These are phyloP conservation scores for Penicillium angulare DNA, from an alignment of 495 filamentous ascomycete genomes.

Conservation along the genomic window DNA sequence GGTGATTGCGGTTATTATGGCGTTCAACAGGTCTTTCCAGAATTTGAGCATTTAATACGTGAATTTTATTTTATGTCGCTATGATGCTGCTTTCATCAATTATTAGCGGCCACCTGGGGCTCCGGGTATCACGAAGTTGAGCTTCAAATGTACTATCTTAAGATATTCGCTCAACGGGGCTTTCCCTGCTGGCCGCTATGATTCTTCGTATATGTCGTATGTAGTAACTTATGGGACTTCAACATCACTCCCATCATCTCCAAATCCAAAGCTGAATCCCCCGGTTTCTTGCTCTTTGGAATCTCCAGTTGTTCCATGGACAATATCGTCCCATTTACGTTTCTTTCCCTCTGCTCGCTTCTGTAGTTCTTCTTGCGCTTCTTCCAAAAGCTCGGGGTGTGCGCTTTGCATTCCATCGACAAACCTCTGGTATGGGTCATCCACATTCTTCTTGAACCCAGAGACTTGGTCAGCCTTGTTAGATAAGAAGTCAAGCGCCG, in stretches of 20 bases:
- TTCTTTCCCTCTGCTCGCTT: slow-evolving; percentile 63
- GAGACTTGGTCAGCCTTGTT: slow-evolving; percentile 83
- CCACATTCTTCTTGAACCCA: slow-evolving; percentile 74
- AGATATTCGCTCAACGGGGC: no score
- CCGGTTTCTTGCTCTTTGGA: slow-evolving; percentile 40
- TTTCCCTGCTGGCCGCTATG: no score
- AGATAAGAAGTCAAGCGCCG: slow-evolving; percentile 77
- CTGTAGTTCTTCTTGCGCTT: slow-evolving; percentile 63
- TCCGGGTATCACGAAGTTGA: no score
- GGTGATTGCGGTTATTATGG: background rate
- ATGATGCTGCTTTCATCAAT: background rate
- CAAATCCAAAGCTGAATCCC: slow-evolving; percentile 83
- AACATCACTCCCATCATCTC: slow-evolving; percentile 58
- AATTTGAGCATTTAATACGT: background rate
- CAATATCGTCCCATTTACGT: slow-evolving; percentile 81
- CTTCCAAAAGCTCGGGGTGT: slow-evolving; percentile 64
- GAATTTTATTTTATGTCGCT: slow-evolving; percentile 2
- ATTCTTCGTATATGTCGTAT: no score
- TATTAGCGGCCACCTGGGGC: no score
- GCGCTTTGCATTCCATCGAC: slow-evolving; percentile 61
- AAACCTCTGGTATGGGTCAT: slow-evolving; percentile 74
- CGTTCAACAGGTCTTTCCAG: background rate
- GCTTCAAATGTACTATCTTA: no score
- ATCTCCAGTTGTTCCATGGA: slow-evolving; percentile 45
- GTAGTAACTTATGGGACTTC: slow-evolving; percentile 50